Conservation (phyloP, 805 yeast species). For the Zygosaccharomyces siamensis region DNA sequence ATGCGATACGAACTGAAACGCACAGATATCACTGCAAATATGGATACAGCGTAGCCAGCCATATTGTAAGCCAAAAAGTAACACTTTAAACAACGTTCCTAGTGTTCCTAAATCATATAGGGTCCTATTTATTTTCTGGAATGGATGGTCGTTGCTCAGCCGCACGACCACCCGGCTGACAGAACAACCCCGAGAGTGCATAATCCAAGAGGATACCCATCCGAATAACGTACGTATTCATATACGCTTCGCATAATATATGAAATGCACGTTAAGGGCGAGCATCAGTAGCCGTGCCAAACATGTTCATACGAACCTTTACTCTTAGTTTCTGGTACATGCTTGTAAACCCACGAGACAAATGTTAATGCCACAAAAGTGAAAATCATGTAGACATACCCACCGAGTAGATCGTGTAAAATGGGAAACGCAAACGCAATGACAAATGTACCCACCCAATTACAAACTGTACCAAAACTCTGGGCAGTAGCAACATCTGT, state of each 20-base stretch:
- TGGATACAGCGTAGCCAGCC: too few relatives aligned
- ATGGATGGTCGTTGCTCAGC: neutral
- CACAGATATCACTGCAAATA: too few relatives aligned
- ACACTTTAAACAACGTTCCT: too few relatives aligned
- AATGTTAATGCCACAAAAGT: conserved; percentile 52
- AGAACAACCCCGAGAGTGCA: neutral
- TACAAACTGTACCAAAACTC: conserved; percentile 84
- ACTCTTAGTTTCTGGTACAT: conserved; percentile 77
- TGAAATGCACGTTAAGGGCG: neutral
- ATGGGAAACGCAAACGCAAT: conserved; percentile 81
- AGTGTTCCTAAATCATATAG: neutral
- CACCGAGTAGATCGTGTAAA: conserved; percentile 60
- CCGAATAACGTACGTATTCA: neutral
- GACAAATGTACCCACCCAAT: conserved; percentile 85
- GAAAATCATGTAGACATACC: conserved; percentile 72
- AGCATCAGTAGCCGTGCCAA: conserved; percentile 41
- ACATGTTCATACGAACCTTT: conserved; percentile 57
- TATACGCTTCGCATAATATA: neutral
- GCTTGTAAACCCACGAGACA: conserved; percentile 37
- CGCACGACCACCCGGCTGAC: conserved; percentile 9
- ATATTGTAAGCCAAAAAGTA: too few relatives aligned
- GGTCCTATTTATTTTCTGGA: neutral
- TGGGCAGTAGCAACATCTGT: conserved; percentile 81
- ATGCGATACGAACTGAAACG: neutral
- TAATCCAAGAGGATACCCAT: neutral